Conservation (phyloP, 2,329 filamentous ascomycete species). For the Claviceps africana region DNA sequence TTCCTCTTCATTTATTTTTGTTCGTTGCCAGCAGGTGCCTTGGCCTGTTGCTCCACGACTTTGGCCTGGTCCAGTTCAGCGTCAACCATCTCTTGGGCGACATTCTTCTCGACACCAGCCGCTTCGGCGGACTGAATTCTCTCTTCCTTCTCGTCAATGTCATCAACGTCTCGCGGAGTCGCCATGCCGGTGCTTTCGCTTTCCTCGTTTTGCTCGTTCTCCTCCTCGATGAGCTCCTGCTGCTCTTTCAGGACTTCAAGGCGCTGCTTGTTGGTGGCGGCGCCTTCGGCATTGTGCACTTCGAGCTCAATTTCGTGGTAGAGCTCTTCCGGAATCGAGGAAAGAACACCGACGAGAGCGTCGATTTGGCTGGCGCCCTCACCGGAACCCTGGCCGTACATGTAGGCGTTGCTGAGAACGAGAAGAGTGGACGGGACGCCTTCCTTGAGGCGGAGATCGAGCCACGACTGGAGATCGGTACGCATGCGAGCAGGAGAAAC, state of each 20-base stretch:
- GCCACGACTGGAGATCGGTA: slow-evolving; percentile 84
- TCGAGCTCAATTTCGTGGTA: slow-evolving; percentile 99
- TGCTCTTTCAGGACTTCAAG: slow-evolving; percentile 97
- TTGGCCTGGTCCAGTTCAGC: slow-evolving; percentile 35
- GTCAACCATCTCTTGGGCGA: slow-evolving; percentile 39
- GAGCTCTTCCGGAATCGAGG: slow-evolving; percentile 89
- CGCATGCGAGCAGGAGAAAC: slow-evolving; percentile 78
- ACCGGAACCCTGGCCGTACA: slow-evolving; percentile 82
- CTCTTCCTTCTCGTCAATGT: slow-evolving; percentile 92
- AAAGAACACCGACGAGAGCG: slow-evolving; percentile 80
- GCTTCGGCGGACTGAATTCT: slow-evolving; percentile 39
- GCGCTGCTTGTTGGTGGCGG: slow-evolving; percentile 96
- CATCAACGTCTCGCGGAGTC: slow-evolving; percentile 69
- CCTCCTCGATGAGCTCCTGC: slow-evolving; percentile 93
- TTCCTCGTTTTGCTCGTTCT: slow-evolving; percentile 80
- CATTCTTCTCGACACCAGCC: slow-evolving; percentile 31
- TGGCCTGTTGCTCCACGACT: slow-evolving; percentile 15
- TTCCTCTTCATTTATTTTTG: slow-evolving; percentile 1
- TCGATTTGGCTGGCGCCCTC: slow-evolving; percentile 86
- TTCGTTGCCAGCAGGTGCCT: slow-evolving; percentile 5
- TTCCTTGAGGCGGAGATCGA: slow-evolving; percentile 83
- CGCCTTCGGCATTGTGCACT: slow-evolving; percentile 90
- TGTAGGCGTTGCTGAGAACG: slow-evolving; percentile 93
- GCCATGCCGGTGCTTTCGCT: slow-evolving; percentile 61
- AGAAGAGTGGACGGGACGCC: slow-evolving; percentile 92